Conservation (phyloP, 192 early-diverging fungal genomes). For the Coemansia asiatica region DNA sequence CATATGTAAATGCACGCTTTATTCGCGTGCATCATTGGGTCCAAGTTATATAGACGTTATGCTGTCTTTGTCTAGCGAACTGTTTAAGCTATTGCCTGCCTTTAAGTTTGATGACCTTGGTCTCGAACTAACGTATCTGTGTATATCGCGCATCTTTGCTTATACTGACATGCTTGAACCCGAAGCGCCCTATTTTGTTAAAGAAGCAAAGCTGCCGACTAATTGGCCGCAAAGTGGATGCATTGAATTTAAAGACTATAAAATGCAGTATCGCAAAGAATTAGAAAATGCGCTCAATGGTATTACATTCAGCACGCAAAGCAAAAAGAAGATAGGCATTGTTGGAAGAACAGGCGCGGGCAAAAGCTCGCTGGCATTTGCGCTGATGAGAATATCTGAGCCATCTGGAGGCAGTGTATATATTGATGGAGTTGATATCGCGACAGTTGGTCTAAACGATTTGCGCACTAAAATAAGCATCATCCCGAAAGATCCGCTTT, state of each 20-base stretch:
- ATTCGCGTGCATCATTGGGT: too few species aligned
- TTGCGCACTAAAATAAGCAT: conserved; percentile 60
- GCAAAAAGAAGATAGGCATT: conserved; percentile 63
- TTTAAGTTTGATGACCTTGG: too few species aligned
- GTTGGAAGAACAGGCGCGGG: conserved; percentile 76
- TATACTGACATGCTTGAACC: conserved; percentile 33
- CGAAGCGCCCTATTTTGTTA: conserved; percentile 24
- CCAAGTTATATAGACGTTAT: too few species aligned
- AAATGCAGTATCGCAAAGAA: conserved; percentile 59
- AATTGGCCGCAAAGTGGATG: conserved; percentile 66
- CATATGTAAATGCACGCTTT: too few species aligned
- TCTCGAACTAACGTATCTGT: conserved; percentile 43
- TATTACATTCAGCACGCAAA: conserved; percentile 26
- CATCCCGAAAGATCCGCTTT: conserved; percentile 68
- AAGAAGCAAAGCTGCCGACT: conserved; percentile 58
- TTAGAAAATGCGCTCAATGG: conserved; percentile 39
- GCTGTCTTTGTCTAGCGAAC: too few species aligned
- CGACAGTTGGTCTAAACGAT: conserved; percentile 63
- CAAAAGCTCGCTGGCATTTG: conserved; percentile 60
- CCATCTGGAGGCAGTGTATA: conserved; percentile 59
- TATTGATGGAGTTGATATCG: conserved; percentile 71
- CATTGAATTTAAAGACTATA: conserved; percentile 61
- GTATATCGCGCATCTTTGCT: conserved; percentile 3
- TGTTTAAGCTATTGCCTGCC: too few species aligned
- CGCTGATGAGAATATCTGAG: conserved; percentile 72